Conservation (phyloP, 2,329 filamentous ascomycete species). For the Fusarium nygamai region DNA sequence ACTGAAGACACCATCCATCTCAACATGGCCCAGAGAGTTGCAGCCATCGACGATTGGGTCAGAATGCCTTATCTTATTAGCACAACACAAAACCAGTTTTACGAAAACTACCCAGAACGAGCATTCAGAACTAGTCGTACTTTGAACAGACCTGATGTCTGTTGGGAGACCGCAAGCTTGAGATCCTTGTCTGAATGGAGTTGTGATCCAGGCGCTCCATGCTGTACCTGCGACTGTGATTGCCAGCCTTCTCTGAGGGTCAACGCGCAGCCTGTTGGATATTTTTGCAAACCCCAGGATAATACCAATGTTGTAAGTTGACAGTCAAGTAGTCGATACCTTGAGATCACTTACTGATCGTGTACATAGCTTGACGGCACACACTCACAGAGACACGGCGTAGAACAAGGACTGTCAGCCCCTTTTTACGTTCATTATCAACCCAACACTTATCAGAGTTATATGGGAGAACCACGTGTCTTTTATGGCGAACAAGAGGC, state of each 20-base stretch:
- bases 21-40: conserved; percentile 22
- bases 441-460: neutral
- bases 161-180: conserved; percentile 11
- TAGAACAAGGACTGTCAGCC: neutral
- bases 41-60: conserved; percentile 15
- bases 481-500: neutral
- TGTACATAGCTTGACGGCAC: neutral
- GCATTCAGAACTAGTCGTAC: neutral
- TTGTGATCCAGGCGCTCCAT: neutral
- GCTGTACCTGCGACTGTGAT: conserved; percentile 20
- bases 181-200: conserved; percentile 13
- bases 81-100: neutral
- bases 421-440: neutral
- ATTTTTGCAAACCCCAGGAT: neutral
- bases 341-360: neutral
- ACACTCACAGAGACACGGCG: neutral
- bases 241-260: neutral
- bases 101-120: neutral
- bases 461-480: neutral
- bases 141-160: neutral
- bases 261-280: neutral
- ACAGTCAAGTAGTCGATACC: too few species aligned
- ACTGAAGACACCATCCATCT: neutral
- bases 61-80: neutral
- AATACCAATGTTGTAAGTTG: neutral